phyloP scores from a whole-genome alignment of 148 eudicot genomes.

The Cornus florida region DNA sequence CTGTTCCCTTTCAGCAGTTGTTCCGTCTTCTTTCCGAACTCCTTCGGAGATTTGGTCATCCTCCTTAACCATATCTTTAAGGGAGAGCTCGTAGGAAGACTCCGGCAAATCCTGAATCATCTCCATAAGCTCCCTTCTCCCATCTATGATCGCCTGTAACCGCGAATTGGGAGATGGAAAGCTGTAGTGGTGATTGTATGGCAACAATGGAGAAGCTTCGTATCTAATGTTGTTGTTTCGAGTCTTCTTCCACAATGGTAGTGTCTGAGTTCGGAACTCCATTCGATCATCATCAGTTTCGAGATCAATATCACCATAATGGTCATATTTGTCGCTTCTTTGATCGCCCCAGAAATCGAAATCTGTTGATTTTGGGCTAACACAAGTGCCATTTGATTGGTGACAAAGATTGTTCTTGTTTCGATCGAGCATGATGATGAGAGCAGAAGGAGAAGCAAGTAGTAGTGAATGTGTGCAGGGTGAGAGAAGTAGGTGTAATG shows the following conservation, averaged over 20 bases:
- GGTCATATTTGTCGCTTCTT: background rate
- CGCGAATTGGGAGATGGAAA: conserved; percentile 14
- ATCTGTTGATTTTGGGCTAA: background rate
- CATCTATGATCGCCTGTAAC: conserved; percentile 23
- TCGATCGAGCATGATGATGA: background rate
- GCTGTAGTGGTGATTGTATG: conserved; percentile 12
- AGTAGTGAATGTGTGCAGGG: background rate
- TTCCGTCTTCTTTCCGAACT: background rate
- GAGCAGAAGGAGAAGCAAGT: background rate
- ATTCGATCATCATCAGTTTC: background rate
- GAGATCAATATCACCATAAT: background rate
- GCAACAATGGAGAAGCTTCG: conserved; percentile 9
- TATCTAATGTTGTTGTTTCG: background rate
- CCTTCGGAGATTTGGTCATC: background rate
- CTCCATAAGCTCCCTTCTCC: conserved; percentile 21
- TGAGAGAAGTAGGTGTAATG: background rate
- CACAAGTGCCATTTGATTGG: background rate
- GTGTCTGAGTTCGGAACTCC: conserved; percentile 12
- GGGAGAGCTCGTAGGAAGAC: conserved; percentile 32
- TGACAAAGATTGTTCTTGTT: background rate
- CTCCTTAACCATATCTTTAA: conserved; percentile 32
- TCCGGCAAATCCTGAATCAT: conserved; percentile 34
- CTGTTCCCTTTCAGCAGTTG: background rate
- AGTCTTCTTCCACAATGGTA: background rate
- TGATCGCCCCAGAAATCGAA: conserved; percentile 17